Evolutionary conservation across 2,329 filamentous ascomycete species (phyloP).

Genomic region (Botrytis sinoallii): DNA sequence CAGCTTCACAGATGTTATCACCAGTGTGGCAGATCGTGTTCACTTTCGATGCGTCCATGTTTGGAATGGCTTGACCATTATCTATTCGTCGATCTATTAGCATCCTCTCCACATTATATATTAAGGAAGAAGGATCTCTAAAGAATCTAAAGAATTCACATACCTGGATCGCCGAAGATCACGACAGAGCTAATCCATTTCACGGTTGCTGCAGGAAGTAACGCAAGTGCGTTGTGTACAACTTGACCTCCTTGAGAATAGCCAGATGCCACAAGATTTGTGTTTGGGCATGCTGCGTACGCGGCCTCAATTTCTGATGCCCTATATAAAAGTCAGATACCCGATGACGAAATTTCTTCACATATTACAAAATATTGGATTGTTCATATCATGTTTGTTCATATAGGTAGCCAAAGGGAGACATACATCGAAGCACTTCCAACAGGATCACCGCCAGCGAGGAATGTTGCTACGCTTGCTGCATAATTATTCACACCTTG

Average conservation of each 20-base stretch:
- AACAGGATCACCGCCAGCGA: slow-evolving; percentile 30
- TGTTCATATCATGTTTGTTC: background rate
- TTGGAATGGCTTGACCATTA: slow-evolving; percentile 26
- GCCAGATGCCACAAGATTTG: slow-evolving; percentile 42
- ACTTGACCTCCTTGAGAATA: slow-evolving; percentile 47
- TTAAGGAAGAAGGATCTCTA: background rate
- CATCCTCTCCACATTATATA: background rate
- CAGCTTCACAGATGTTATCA: slow-evolving; percentile 51
- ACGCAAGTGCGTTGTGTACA: slow-evolving; percentile 42
- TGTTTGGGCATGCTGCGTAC: slow-evolving; percentile 39
- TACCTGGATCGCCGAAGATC: slow-evolving; percentile 45
- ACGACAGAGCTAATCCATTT: slow-evolving; percentile 41
- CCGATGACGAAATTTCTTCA: background rate
- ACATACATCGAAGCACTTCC: slow-evolving; percentile 33
- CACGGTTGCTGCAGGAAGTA: slow-evolving; percentile 33
- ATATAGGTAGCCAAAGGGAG: background rate
- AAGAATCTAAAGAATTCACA: background rate
- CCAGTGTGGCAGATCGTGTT: slow-evolving; percentile 49
- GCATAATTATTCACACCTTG: slow-evolving; percentile 37
- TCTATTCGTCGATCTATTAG: slow-evolving; percentile 20
- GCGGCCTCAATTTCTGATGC: slow-evolving; percentile 38
- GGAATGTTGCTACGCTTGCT: slow-evolving; percentile 35
- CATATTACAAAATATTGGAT: background rate
- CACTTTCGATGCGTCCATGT: slow-evolving; percentile 32
- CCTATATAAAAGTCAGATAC: slow-evolving; percentile 21